Percentiles rank a stretch among this genome's conserved stretches.
These are phyloP conservation scores for Nicotiana noctiflora DNA, from an alignment of 257 asterid species.

Conservation along the genomic window DNA sequence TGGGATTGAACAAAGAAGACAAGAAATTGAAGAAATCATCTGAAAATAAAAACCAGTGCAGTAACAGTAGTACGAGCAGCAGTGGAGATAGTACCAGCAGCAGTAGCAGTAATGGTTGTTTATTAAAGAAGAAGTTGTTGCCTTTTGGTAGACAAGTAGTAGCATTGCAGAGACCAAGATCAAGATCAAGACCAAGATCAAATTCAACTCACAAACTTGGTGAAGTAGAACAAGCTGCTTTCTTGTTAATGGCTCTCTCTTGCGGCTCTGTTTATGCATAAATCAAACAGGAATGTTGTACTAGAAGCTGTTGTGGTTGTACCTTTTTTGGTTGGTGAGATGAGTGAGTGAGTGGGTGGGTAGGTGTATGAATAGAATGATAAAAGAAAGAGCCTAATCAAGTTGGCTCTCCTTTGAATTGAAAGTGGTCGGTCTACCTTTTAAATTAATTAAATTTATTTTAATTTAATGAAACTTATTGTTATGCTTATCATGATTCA, in stretches of 20 bases:
- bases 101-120: constrained; percentile 22
- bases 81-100: constrained; percentile 45
- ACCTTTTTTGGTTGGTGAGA: background rate
- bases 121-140: constrained; percentile 40
- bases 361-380: background rate
- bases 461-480: background rate
- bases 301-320: background rate
- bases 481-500: background rate
- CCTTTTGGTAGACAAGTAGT: constrained; percentile 62
- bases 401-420: background rate
- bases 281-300: background rate
- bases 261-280: constrained; percentile 89
- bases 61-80: constrained; percentile 40
- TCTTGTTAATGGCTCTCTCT: constrained; percentile 76
- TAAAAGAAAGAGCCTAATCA: background rate
- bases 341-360: background rate
- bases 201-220: constrained; percentile 48
- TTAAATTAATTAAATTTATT: background rate
- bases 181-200: constrained; percentile 45
- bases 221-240: constrained; percentile 87
- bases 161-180: constrained; percentile 61
- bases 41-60: background rate
- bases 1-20: constrained; percentile 66
- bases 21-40: constrained; percentile 55
- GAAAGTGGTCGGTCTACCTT: background rate